Evolutionary conservation across 345 rosid genomes (phyloP).

Genomic region (Dipteronia sinensis): DNA sequence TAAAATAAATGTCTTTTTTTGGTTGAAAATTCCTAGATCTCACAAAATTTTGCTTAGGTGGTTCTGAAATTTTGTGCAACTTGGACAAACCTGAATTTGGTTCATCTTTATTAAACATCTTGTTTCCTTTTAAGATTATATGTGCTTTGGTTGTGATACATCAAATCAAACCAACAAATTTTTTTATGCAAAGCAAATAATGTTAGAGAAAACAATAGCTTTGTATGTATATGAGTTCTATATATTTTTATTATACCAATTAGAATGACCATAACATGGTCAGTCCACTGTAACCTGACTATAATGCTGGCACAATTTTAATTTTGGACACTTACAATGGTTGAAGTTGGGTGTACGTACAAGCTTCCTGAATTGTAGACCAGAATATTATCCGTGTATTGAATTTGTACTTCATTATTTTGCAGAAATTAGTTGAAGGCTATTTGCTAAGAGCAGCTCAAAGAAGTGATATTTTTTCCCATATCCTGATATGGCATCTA

Average conservation of each 20-base stretch:
- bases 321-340: background rate
- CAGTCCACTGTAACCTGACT: background rate
- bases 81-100: slow-evolving; percentile 9
- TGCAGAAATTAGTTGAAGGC: slow-evolving; percentile 93
- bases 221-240: background rate
- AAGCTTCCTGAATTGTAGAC: slow-evolving; percentile 8
- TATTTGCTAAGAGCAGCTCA: slow-evolving; percentile 97
- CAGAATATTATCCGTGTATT: background rate
- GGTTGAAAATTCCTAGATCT: background rate
- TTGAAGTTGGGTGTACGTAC: slow-evolving; percentile 4
- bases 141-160: background rate
- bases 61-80: background rate
- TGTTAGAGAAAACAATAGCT: background rate
- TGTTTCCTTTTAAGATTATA: background rate
- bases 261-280: background rate
- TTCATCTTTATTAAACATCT: slow-evolving; percentile 5
- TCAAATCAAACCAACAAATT: background rate
- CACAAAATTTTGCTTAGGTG: background rate
- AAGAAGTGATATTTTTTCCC: slow-evolving; percentile 95
- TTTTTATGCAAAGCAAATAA: background rate
- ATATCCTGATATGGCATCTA: slow-evolving; percentile 96
- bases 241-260: background rate
- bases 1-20: slow-evolving; percentile 1
- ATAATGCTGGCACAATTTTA: background rate
- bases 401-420: slow-evolving; percentile 18